Percentiles rank a stretch among this genome's conserved stretches.
Evolutionary conservation across 176 grass and related monocot species (phyloP).

Genomic region (Microstegium vimineum): DNA sequence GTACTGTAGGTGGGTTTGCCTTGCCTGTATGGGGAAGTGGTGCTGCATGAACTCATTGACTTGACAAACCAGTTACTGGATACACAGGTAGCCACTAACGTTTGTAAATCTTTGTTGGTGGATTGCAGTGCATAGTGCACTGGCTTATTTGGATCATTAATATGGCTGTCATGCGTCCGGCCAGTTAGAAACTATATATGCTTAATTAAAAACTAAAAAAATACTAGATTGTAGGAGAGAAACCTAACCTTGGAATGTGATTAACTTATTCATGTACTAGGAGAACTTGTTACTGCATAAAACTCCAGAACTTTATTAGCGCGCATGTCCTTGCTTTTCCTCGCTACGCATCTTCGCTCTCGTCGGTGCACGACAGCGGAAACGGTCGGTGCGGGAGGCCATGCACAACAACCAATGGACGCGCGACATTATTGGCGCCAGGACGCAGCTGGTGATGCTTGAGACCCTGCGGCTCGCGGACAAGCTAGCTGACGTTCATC

Average conservation of each 20-base stretch:
- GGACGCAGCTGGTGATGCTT: too few species aligned
- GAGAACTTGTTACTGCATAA: background rate
- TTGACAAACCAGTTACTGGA: conserved; percentile 28
- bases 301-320: conserved; percentile 9
- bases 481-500: too few species aligned
- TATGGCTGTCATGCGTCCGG: conserved; percentile 5
- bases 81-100: background rate
- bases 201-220: background rate
- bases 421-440: too few species aligned
- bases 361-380: too few species aligned
- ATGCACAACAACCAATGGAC: too few species aligned
- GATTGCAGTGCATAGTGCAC: conserved; percentile 18
- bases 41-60: conserved; percentile 8
- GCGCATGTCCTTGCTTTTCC: background rate
- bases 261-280: background rate
- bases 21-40: conserved; percentile 15
- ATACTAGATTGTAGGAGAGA: background rate
- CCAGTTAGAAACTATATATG: conserved; percentile 7
- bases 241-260: conserved; percentile 5
- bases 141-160: conserved; percentile 22
- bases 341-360: too few species aligned
- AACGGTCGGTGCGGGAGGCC: too few species aligned
- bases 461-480: too few species aligned
- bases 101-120: conserved; percentile 23
- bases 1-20: conserved; percentile 23